phyloP scores from a whole-genome alignment of 169 alveolate species.

The Plasmodium yoelii region DNA sequence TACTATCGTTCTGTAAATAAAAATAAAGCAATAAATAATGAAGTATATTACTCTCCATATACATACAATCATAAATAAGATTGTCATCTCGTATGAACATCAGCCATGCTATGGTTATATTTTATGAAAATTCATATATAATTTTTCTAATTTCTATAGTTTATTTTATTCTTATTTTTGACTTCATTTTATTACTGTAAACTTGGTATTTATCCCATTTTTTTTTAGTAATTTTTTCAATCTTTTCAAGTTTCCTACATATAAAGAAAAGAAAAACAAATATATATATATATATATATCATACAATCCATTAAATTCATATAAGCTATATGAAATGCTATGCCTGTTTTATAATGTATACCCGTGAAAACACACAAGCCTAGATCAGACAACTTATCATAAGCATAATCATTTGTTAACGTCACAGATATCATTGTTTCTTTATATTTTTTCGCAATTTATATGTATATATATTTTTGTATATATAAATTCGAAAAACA shows the following conservation, averaged over 20 bases:
- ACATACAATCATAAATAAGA: background rate
- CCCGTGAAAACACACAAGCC: slow-evolving; percentile 70
- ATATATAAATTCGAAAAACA: too few species aligned
- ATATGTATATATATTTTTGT: too few species aligned
- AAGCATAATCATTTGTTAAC: slow-evolving; percentile 41
- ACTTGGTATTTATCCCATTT: slow-evolving; percentile 60
- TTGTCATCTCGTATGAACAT: background rate
- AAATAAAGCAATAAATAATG: background rate
- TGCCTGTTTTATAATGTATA: background rate
- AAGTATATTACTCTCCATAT: background rate
- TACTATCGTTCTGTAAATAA: slow-evolving; percentile 36
- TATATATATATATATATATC: background rate
- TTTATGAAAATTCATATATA: too few species aligned
- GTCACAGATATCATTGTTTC: slow-evolving; percentile 59
- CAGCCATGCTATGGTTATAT: too few species aligned
- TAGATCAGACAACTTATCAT: slow-evolving; percentile 63
- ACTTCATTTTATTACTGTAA: slow-evolving; percentile 19
- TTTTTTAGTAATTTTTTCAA: slow-evolving; percentile 61
- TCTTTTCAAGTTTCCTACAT: slow-evolving; percentile 55
- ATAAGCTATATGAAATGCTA: background rate
- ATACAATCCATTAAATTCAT: background rate
- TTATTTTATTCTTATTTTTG: background rate
- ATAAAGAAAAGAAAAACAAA: background rate
- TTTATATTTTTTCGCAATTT: background rate
- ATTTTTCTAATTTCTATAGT: background rate